These are phyloP conservation scores for Sapria himalayana DNA, from an alignment of 345 rosid genomes.

Conservation along the genomic window DNA sequence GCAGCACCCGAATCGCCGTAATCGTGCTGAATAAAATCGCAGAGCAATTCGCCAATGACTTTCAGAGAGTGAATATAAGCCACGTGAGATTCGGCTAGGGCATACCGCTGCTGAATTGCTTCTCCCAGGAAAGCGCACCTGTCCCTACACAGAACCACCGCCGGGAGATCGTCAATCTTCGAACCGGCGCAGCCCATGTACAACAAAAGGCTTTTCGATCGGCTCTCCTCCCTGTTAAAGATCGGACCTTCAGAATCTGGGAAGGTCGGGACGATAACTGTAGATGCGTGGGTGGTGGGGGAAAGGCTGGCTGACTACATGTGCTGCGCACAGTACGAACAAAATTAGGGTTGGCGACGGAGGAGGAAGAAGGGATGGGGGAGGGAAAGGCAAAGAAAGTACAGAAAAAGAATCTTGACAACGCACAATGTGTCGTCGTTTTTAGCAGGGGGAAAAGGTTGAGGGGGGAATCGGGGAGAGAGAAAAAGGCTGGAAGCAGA, in stretches of 20 bases:
- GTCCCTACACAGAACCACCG: constrained; percentile 73
- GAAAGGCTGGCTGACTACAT: too few relatives aligned
- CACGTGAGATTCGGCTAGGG: constrained; percentile 55
- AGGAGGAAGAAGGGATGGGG: constrained; percentile 4
- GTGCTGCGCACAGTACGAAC: too few relatives aligned
- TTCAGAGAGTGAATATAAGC: constrained; percentile 36
- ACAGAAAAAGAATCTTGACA: constrained; percentile 22
- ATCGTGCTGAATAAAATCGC: constrained; percentile 22
- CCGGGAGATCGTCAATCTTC: constrained; percentile 84
- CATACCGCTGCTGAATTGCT: constrained; percentile 54
- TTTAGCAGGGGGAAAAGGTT: constrained; percentile 15
- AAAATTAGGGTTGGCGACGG: constrained; percentile 6
- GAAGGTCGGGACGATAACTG: too few relatives aligned
- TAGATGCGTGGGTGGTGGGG: too few relatives aligned
- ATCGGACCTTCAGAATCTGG: too few relatives aligned
- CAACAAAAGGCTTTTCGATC: too few relatives aligned
- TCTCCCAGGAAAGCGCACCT: constrained; percentile 47
- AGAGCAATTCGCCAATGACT: constrained; percentile 31
- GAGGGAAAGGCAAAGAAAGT: constrained; percentile 3
- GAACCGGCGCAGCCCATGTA: constrained; percentile 73
- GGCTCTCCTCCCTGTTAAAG: too few relatives aligned
- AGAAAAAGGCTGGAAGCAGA: constrained; percentile 2
- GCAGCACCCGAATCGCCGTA: constrained; percentile 10
- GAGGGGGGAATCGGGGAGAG: neutral
- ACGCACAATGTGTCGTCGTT: constrained; percentile 46